Evolutionary conservation across 257 asterid species (phyloP).

Genomic region (Ligustrum vulgare): DNA sequence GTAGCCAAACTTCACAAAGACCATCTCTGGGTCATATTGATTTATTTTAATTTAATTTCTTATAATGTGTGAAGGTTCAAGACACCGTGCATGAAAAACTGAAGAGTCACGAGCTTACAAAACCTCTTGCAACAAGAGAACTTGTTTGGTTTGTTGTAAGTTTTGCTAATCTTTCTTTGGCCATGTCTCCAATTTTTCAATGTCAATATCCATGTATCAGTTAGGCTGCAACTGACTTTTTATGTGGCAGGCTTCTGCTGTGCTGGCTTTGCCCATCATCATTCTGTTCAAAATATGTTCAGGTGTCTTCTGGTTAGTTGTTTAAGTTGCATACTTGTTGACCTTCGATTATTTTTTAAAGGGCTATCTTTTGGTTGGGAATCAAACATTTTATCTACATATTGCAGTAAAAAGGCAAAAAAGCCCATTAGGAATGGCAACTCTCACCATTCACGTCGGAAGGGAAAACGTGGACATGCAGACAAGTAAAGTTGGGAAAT

Average conservation of each 20-base stretch:
- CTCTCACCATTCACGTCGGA: constrained; percentile 42
- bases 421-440: constrained; percentile 32
- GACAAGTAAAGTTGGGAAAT: constrained; percentile 13
- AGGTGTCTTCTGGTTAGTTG: constrained; percentile 44
- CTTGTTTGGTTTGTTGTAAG: constrained; percentile 84
- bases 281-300: constrained; percentile 38
- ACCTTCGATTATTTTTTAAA: neutral
- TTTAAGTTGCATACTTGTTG: constrained; percentile 13
- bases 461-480: constrained; percentile 48
- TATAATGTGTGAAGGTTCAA: constrained; percentile 57
- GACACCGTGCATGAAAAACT: constrained; percentile 60
- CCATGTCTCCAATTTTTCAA: constrained; percentile 4
- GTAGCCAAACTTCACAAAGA: neutral
- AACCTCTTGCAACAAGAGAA: constrained; percentile 76
- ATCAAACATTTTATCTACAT: neutral
- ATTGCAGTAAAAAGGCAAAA: constrained; percentile 38
- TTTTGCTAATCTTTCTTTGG: constrained; percentile 16
- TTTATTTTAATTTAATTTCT: constrained; percentile 7
- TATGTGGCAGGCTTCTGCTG: constrained; percentile 47
- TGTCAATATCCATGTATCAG: neutral
- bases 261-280: constrained; percentile 49
- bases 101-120: constrained; percentile 71
- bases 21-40: neutral
- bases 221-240: constrained; percentile 19
- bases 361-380: neutral